Evolutionary conservation across 345 rosid genomes (phyloP).

Genomic region (Populus deltoides): DNA sequence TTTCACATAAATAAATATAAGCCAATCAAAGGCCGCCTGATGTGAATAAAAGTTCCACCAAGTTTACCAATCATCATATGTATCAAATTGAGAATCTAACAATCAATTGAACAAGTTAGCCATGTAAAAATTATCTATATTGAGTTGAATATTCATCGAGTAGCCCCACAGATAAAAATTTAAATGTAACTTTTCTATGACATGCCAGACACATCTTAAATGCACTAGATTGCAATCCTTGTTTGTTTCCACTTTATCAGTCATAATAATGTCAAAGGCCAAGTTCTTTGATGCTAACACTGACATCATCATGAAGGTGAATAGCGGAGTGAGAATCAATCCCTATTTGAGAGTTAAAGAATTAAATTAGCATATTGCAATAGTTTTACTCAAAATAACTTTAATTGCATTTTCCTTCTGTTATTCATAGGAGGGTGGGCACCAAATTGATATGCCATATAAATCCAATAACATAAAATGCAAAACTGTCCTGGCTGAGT

Average conservation of each 20-base stretch:
- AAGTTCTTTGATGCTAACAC: background rate
- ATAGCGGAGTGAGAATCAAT: background rate
- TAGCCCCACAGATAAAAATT: background rate
- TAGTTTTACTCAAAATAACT: background rate
- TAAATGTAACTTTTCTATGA: background rate
- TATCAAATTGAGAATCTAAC: background rate
- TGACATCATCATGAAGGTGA: background rate
- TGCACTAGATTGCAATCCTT: background rate
- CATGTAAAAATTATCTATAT: background rate
- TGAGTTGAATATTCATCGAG: background rate
- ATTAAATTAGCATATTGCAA: background rate
- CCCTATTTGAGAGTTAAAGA: background rate
- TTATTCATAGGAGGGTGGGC: no score
- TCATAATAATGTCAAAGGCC: background rate
- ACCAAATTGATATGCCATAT: no score
- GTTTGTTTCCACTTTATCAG: background rate
- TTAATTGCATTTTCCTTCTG: no score
- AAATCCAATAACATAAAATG: no score
- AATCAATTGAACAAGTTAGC: background rate
- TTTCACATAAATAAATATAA: background rate
- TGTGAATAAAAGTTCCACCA: background rate
- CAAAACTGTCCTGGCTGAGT: no score
- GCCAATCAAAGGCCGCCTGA: background rate
- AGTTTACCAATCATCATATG: background rate
- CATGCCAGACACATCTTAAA: background rate